phyloP scores from a whole-genome alignment of 2,329 filamentous ascomycete genomes.

The Phoma sp. region DNA sequence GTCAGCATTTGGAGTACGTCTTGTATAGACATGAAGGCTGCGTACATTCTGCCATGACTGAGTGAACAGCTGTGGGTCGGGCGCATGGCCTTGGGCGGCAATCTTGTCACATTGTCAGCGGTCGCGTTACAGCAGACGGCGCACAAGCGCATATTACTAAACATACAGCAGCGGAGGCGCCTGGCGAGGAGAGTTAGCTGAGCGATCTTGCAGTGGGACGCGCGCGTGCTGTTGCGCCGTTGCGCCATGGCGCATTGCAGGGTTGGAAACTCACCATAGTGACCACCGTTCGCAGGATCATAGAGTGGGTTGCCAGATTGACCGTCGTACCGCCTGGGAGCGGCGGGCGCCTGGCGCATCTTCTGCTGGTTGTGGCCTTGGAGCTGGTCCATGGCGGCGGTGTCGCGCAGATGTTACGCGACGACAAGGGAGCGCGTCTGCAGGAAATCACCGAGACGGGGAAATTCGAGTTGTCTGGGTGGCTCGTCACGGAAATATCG shows the following conservation, averaged over 20 bases:
- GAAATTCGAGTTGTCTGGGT: not conserved
- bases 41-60: slow-evolving; percentile 92
- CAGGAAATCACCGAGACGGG: slow-evolving; percentile 18
- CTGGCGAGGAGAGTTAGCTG: slow-evolving; percentile 50
- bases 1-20: slow-evolving; percentile 28
- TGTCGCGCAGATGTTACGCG: slow-evolving; percentile 43
- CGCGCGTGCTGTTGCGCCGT: slow-evolving; percentile 6
- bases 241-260: slow-evolving; percentile 3
- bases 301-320: slow-evolving; percentile 58
- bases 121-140: slow-evolving; percentile 9
- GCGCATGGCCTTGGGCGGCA: slow-evolving; percentile 83
- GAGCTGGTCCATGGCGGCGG: slow-evolving; percentile 46
- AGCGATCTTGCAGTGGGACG: slow-evolving; percentile 14
- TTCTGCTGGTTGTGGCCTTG: slow-evolving; percentile 47
- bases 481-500: slow-evolving; percentile 2
- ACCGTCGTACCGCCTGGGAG: slow-evolving; percentile 56
- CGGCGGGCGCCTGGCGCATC: slow-evolving; percentile 46
- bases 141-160: slow-evolving; percentile 25
- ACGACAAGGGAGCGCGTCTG: slow-evolving; percentile 36
- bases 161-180: slow-evolving; percentile 72
- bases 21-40: not conserved
- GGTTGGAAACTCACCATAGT: slow-evolving; percentile 53
- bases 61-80: slow-evolving; percentile 88
- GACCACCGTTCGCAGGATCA: slow-evolving; percentile 54
- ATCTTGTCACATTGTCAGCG: slow-evolving; percentile 65